Base-by-base conservation (phyloP, 2,329 filamentous ascomycete genomes). In the Claviceps pazoutovae region DNA sequence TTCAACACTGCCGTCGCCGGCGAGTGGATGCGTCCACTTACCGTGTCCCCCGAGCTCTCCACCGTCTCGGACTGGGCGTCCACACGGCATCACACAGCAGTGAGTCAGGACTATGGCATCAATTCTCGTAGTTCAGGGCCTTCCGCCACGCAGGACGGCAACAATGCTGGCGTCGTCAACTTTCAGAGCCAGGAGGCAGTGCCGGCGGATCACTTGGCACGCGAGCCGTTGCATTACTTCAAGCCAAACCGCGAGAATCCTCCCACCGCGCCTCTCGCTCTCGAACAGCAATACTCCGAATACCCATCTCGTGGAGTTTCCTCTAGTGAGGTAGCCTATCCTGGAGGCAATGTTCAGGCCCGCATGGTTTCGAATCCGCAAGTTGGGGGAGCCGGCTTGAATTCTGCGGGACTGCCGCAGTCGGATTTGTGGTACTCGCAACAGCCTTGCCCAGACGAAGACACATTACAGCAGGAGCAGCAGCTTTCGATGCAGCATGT, bases 11-110 rank as follows among this genome's bases (percentile, higher is more conserved):
- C 30, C 19, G 37, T 44, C 2, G 46, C 50, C 8, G 48, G 48
- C 4, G 56, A 52, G 8, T 14, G 46, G 5, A n/a, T 51, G n/a
- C 44, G 46, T 19, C 47, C 36, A 4, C 43, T 46, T 7, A 52
- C 50, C 6, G 52, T 56, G n/a, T 57, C 54, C 14, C 56, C 56
- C 2, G 52, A 54, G 7, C 21, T 48, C 23, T 57, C 52, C 19
- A 41, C 45, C 0, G 21, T 46, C 3, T 56, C 55, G 3, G 55
- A 51, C 30, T 41, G 26, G 37, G 48, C 47, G 14, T 26, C 17
- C 17, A 39, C 39, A 2, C 43, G 41, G n/a, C 37, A 50, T 36
- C 8, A 43, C n/a, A 13, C 9, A 21, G 46, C 16, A 2, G 16
- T 14, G 19, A 23, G 16, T 4, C 42, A 48, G 14, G 16, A 13